Base-by-base conservation (phyloP, 192 early-diverging fungal species). In the Backusella tuberculispora region DNA sequence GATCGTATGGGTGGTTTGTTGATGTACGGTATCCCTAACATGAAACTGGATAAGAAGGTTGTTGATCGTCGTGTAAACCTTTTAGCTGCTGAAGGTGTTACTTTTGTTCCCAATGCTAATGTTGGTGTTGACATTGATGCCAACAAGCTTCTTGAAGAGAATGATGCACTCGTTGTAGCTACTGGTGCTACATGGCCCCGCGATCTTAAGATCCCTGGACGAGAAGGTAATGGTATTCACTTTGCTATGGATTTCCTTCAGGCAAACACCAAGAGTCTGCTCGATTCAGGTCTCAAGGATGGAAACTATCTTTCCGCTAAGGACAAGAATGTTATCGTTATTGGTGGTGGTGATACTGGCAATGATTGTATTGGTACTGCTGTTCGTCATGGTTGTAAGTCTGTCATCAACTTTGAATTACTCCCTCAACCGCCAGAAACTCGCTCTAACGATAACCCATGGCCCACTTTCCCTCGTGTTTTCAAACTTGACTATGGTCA, bases 21-120 rank as follows among this genome's bases (percentile, higher is more conserved):
- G 72, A 95, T 96, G 88, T 99, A 99, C 83, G 98, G 98, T 74
- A 99, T 99, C 67, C 98, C 98, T 65, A 99, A 99, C 87, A 99
- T 99, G 98, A 99, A 99, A 88, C 92, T 99, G 34, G 98, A 99
- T 86, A 99, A 99, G 89, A 87, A 88, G 56, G 83, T 98, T 75
- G 96, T 98, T 41, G 94, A 96, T 81, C 89, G 98, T 44, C 94
- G 98, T 69, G 87, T 98, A 69, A 95, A 98, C 74, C 88, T 97
- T 80, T 87, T 99, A 84, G 93, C 91, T 7, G 91, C 90, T 21
- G 98, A 99, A 86, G 98, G 97, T 65, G 88, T 99, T 70, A 88
- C 83, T 48, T 98, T 98, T 86, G 91, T 95, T 45, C 82, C 94
- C 69, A 92, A 92, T 84, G 90, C 94, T 6, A 88, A 97, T 72